phyloP scores from a whole-genome alignment of 371 early-diverging fungal species.

The Mucor circinelloides region DNA sequence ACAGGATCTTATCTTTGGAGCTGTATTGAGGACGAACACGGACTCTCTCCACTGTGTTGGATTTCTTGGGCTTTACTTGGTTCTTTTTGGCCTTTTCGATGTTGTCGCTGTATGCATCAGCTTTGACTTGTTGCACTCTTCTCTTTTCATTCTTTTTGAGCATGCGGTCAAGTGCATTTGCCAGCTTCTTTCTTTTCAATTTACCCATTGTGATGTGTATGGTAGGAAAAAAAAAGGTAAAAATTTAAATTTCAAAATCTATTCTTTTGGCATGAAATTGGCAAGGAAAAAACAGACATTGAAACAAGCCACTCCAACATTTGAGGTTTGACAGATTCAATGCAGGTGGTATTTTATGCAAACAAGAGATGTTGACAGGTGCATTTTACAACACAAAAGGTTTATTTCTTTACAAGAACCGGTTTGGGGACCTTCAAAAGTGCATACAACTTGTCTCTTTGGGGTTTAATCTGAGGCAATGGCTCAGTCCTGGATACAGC shows the following conservation, averaged over 20 bases:
- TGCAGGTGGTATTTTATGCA: background rate
- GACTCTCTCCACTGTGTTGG: background rate
- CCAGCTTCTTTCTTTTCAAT: constrained; percentile 23
- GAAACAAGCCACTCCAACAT: constrained; percentile 18
- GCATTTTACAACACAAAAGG: background rate
- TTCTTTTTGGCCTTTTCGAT: constrained; percentile 22
- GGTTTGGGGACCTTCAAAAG: constrained; percentile 44
- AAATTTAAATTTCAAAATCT: background rate
- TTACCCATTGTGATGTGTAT: constrained; percentile 18
- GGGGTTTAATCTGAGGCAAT: constrained; percentile 26
- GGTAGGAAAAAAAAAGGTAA: background rate
- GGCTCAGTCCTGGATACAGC: constrained; percentile 27
- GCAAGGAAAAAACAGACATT: background rate
- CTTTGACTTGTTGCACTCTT: constrained; percentile 14
- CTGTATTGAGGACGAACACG: constrained; percentile 34
- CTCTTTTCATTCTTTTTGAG: constrained; percentile 18
- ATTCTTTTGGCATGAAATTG: constrained; percentile 8
- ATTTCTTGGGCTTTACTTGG: constrained; percentile 14
- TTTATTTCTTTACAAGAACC: constrained; percentile 21
- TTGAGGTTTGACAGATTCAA: background rate
- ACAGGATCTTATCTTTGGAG: constrained; percentile 56
- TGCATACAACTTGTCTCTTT: constrained; percentile 38
- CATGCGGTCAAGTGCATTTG: constrained; percentile 13
- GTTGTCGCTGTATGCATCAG: constrained; percentile 12
- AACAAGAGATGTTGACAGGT: background rate